Conservation (phyloP, 306 rosid genomes). For the Quercus glauca region DNA sequence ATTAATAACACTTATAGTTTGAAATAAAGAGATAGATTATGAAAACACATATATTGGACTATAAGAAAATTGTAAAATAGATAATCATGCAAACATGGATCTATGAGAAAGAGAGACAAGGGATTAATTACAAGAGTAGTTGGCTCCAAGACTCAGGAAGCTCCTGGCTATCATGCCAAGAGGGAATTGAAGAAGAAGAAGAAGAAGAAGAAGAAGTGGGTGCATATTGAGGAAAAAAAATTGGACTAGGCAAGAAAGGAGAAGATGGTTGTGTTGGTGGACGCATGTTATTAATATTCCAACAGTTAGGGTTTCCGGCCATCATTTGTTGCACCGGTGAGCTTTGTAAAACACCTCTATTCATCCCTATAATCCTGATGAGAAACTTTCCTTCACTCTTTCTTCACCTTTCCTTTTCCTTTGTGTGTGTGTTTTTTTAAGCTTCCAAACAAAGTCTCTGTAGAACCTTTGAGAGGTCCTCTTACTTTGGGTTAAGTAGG, state of each 20-base stretch:
- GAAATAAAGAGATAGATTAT: neutral
- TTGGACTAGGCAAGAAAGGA: constrained; percentile 55
- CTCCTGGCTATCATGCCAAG: constrained; percentile 62
- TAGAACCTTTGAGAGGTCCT: constrained; percentile 60
- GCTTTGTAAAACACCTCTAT: constrained; percentile 77
- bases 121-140: constrained; percentile 56
- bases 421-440: constrained; percentile 10
- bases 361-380: constrained; percentile 43
- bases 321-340: constrained; percentile 93
- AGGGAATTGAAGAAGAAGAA: constrained; percentile 51
- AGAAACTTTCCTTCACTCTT: constrained; percentile 1
- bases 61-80: neutral
- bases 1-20: neutral
- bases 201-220: constrained; percentile 32
- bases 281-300: constrained; percentile 73
- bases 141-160: constrained; percentile 96
- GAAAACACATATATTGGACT: neutral
- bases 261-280: constrained; percentile 44
- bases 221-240: constrained; percentile 37
- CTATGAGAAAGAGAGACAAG: neutral
- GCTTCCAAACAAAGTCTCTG: constrained; percentile 43
- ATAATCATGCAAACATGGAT: constrained; percentile 3
- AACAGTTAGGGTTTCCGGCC: constrained; percentile 92
- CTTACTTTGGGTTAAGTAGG: constrained; percentile 50
- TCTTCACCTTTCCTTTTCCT: constrained; percentile 12